Conservation (phyloP, 2,329 filamentous ascomycete species). For the Zymoseptoria crescenta region DNA sequence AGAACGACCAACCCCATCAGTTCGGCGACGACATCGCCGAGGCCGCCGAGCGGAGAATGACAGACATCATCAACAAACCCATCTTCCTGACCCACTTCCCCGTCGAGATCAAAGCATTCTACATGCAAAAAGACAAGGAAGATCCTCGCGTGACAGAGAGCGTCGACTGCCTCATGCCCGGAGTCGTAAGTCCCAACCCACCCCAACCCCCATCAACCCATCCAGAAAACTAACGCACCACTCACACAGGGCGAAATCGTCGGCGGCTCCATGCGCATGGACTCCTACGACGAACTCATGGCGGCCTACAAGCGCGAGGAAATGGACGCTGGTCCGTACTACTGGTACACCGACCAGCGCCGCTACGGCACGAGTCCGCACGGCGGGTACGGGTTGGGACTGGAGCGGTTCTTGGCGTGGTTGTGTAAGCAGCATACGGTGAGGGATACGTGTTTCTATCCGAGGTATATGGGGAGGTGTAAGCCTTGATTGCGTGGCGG, state of each 20-base stretch:
- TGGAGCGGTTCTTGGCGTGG: conserved; percentile 72
- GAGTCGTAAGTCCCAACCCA: conserved; percentile 47
- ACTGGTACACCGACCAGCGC: conserved; percentile 81
- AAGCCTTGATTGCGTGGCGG: no score
- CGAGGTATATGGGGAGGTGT: conserved; percentile 72
- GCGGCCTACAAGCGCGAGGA: conserved; percentile 79
- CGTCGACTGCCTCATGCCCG: conserved; percentile 82
- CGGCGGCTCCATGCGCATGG: conserved; percentile 93
- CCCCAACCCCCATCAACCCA: not conserved
- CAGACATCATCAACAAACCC: conserved; percentile 87
- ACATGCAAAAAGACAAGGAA: conserved; percentile 83
- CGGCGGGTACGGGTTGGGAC: conserved; percentile 84
- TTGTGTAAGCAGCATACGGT: conserved; percentile 60
- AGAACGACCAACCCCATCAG: conserved; percentile 78
- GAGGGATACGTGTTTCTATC: conserved; percentile 65
- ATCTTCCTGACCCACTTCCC: conserved; percentile 98
- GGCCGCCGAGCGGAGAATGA: conserved; percentile 94
- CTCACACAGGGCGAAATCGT: not conserved
- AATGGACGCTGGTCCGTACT: conserved; percentile 79
- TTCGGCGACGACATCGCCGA: conserved; percentile 98
- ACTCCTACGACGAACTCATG: conserved; percentile 82
- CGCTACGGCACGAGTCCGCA: conserved; percentile 89
- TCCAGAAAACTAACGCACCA: not conserved
- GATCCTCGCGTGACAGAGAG: conserved; percentile 85
- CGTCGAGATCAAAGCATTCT: conserved; percentile 95